Evolutionary conservation across 1,284 basidiomycete species (phyloP), one percentile per base, ranked within the genome.

Genomic region (Leccinum pallidistipes): DNA sequence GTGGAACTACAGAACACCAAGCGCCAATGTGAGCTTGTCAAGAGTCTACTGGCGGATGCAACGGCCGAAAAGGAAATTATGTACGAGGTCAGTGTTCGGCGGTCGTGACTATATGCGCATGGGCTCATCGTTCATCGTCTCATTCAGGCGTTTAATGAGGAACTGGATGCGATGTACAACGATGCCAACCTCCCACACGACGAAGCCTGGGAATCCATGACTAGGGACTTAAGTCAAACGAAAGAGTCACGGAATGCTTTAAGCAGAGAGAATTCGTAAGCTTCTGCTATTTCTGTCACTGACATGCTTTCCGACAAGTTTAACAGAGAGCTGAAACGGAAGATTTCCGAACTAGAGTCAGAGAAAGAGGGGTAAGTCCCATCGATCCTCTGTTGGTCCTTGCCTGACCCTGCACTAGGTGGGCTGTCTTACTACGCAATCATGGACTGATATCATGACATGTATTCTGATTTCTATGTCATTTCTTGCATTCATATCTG

Each of bases 51-150:
- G 4, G 79, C 81, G 11, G 90, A 94, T 69, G 83, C 86, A 38
- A 90, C 87, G n/a, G 83, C 87, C 2, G 94, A 96, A 78, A 91
- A 95, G 72, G 92, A 94, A 68, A 90, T 93, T 69, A 88, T 95
- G 81, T 96, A 94, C 70, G 90, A 95, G 79, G 93, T 93, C 62
- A 71, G 85, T 74, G 21, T 43, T 16, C 5, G 31, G 43, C 38
- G 16, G 34, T 21, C 32, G 57, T 31, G 43, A 29, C 5, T 27
- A 32, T 55, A 29, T 60, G 53, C n/a, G 60, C 56, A 55, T 66
- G 56, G 52, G 36, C 64, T 62, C 50, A 61, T 62, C 53, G 53
- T 57, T 43, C n/a, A 18, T 51, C 61, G 11, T 18, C 18, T 45
- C 40, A 55, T 18, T 5, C 64, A 95, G 93, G 89, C 92, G 4